phyloP scores from a whole-genome alignment of 2,329 filamentous ascomycete species.

The Clarireedia paspali region DNA sequence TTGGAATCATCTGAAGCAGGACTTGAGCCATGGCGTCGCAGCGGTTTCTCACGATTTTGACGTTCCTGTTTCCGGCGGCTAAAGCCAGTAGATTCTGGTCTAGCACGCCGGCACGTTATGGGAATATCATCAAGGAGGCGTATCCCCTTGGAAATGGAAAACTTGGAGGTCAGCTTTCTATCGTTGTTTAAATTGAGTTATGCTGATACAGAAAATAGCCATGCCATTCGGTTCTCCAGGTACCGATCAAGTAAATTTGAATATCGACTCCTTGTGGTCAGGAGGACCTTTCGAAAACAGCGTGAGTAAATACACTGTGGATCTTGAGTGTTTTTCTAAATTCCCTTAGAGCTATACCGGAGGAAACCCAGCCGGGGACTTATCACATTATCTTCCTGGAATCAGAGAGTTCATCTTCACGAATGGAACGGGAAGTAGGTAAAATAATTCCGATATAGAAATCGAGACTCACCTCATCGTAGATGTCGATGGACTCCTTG shows the following conservation, averaged over 20 bases:
- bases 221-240: constrained; percentile 38
- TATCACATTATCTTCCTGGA: constrained; percentile 31
- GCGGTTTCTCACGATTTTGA: too few species aligned
- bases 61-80: too few species aligned
- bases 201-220: constrained; percentile 16
- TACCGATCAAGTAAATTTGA: constrained; percentile 36
- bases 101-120: constrained; percentile 11
- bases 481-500: constrained; percentile 34
- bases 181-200: too few species aligned
- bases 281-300: constrained; percentile 40
- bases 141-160: constrained; percentile 44
- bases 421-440: constrained; percentile 39
- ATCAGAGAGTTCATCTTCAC: constrained; percentile 41
- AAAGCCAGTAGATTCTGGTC: constrained; percentile 10
- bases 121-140: constrained; percentile 29
- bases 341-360: constrained; percentile 31
- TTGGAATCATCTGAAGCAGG: too few species aligned
- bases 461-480: background rate
- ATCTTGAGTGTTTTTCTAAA: background rate
- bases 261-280: constrained; percentile 35
- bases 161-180: constrained; percentile 31
- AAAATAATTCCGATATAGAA: background rate
- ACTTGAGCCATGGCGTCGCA: too few species aligned
- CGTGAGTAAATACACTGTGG: background rate
- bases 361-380: constrained; percentile 36